Evolutionary conservation across 2,329 filamentous ascomycete species (phyloP), one percentile per base, ranked within the genome.

Genomic region (Cyphellophora attinorum): DNA sequence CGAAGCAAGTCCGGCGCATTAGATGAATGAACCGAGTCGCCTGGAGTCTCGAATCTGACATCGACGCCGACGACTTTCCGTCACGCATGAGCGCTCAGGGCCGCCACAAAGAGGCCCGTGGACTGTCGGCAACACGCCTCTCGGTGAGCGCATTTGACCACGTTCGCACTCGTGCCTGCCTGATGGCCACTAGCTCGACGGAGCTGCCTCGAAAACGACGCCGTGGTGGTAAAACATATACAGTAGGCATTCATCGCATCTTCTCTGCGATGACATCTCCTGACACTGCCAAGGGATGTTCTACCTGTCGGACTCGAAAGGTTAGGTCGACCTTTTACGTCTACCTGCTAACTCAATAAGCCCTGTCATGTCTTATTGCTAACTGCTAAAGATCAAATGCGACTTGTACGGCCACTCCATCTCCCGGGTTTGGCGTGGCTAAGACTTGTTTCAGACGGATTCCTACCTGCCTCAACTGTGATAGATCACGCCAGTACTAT

Each of bases 211-310:
- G 21, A 8, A 25, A 25, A 25, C 8, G 21, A 25, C 21, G 21
- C n/a, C 21, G 21, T 25, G 21, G 21, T 25, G 21, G 21, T 8
- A 25, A n/a, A 25, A 25, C 21, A 25, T 25, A 25, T n/a, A 25
- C 21, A n/a, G 21, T 25, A 25, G 21, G 21, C 21, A 8, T 25
- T n/a, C 21, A 25, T 25, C 8, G 8, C 8, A 25, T 25, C n/a
- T n/a, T n/a, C n/a, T n/a, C n/a, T n/a, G n/a, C n/a, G n/a, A 8
- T 25, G 21, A 25, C n/a, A 8, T 25, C 21, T 8, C n/a, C 21
- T 25, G 21, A 25, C 21, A 8, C 8, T 25, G 21, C n/a, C 21
- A 8, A 25, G 21, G 21, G 21, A 8, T 25, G 21, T 25, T 25
- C n/a, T 8, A 25, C 21, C 8, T 25, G 21, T n/a, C 21, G 21